Evolutionary conservation across 129 eudicot genomes (phyloP).

Genomic region (Cynara cardunculus): DNA sequence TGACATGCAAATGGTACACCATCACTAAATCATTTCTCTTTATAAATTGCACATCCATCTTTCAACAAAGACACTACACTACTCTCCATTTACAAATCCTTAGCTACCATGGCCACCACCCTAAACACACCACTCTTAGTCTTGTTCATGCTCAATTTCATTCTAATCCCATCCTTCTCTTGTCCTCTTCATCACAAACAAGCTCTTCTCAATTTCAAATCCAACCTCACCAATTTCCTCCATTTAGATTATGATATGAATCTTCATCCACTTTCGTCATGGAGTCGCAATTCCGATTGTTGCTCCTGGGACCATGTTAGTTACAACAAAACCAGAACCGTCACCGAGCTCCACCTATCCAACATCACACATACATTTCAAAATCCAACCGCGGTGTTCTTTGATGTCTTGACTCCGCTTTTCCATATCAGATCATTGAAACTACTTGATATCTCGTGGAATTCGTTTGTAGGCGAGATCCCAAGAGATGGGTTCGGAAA

Average conservation of each 20-base stretch:
- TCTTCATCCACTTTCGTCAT: no score
- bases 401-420: conserved; percentile 23
- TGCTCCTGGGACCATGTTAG: conserved; percentile 30
- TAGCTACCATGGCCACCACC: no score
- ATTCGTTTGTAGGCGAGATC: conserved; percentile 20
- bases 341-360: conserved; percentile 4
- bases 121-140: no score
- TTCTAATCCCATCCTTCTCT: neutral
- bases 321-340: neutral
- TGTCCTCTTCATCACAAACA: neutral
- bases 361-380: neutral
- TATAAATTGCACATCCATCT: no score
- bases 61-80: no score
- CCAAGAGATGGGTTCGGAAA: conserved; percentile 26
- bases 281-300: neutral
- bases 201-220: neutral
- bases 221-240: neutral
- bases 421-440: conserved; percentile 27
- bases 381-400: neutral
- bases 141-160: no score
- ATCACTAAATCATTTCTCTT: no score
- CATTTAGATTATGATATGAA: fast-evolving
- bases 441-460: conserved; percentile 31
- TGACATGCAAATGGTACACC: no score
- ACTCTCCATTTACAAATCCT: no score